Base-by-base conservation (phyloP, 2,329 filamentous ascomycete genomes). In the Ophiocordyceps robertsii region DNA sequence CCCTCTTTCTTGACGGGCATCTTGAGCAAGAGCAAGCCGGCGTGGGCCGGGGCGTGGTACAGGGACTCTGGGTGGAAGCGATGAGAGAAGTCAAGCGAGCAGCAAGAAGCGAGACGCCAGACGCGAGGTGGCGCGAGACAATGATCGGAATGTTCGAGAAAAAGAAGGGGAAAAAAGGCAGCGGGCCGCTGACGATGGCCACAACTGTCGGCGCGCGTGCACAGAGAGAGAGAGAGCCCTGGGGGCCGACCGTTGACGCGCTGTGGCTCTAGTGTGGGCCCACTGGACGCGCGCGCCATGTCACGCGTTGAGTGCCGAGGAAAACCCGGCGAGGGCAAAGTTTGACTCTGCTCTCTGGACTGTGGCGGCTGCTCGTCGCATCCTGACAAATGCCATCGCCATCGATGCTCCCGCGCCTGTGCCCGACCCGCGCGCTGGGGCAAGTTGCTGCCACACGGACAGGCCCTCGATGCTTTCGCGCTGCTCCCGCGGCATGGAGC, bases 321-420 rank as follows among this genome's bases (percentile, higher is more conserved):
- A 36, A 10, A 36, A 36, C 17, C 17, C 33, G 24, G 6, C 6
- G 4, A 6, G 36, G 12, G 16, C 2, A 36, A 36, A 5, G 3
- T 17, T n/a, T 14, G 9, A 14, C n/a, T 36, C 3, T 17, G 33
- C 16, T n/a, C n/a, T n/a, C n/a, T n/a, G n/a, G n/a, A n/a, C n/a
- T n/a, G n/a, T n/a, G n/a, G n/a, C n/a, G n/a, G n/a, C n/a, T n/a
- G n/a, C n/a, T 36, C 33, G 33, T 36, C 33, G 33, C 33, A 19
- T 16, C 13, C 33, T 11, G 9, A 36, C 16, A 36, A 12, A 54
- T 44, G 19, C 75, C 75, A 66, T 57, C 66, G 13, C 62, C 66
- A 3, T 70, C 73, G 7, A 59, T 77, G 13, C 61, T 79, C 5
- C 78, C 81, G 0, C 87, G 87, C 44, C 68, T 88, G 7, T 87